Conservation (phyloP, 108 stramenopile genomes). For the Pseudonitzschia delicatissima region DNA sequence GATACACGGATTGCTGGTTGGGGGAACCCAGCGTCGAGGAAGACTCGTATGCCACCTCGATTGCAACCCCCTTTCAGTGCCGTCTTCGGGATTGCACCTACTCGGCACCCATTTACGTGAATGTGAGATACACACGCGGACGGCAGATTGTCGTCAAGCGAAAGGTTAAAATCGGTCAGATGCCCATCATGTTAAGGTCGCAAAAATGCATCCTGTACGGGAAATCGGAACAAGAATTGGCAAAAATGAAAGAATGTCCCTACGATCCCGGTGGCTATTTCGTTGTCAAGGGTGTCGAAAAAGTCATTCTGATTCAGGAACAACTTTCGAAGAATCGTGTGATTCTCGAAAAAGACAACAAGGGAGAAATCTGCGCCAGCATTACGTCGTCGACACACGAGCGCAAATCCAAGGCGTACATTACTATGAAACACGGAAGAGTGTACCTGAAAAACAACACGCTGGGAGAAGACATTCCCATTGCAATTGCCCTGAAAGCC, state of each 20-base stretch:
- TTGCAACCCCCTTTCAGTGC: constrained; percentile 95
- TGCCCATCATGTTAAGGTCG: constrained; percentile 97
- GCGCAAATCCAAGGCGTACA: constrained; percentile 90
- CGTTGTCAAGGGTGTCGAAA: constrained; percentile 95
- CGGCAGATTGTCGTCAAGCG: constrained; percentile 90
- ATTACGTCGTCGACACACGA: constrained; percentile 95
- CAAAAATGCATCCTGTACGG: constrained; percentile 87
- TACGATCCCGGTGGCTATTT: constrained; percentile 99
- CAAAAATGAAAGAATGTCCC: constrained; percentile 95
- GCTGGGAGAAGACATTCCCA: constrained; percentile 96
- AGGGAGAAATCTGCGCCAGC: constrained; percentile 77
- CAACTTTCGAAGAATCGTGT: constrained; percentile 99
- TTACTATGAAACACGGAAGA: constrained; percentile 80
- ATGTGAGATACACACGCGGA: constrained; percentile 94
- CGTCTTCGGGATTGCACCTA: constrained; percentile 97
- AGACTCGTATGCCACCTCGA: constrained; percentile 75
- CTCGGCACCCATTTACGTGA: constrained; percentile 96
- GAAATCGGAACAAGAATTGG: constrained; percentile 82
- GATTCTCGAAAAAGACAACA: constrained; percentile 93
- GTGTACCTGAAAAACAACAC: constrained; percentile 97
- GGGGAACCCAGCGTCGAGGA: constrained; percentile 93
- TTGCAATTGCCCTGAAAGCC: constrained; percentile 92
- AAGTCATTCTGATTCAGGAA: constrained; percentile 98
- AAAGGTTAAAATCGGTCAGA: constrained; percentile 75
- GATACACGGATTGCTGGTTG: constrained; percentile 95